Percentiles rank a stretch among this genome's conserved stretches.
These are phyloP conservation scores for Globisporangium irregulare DNA, from an alignment of 352 stramenopile genomes.

Conservation along the genomic window DNA sequence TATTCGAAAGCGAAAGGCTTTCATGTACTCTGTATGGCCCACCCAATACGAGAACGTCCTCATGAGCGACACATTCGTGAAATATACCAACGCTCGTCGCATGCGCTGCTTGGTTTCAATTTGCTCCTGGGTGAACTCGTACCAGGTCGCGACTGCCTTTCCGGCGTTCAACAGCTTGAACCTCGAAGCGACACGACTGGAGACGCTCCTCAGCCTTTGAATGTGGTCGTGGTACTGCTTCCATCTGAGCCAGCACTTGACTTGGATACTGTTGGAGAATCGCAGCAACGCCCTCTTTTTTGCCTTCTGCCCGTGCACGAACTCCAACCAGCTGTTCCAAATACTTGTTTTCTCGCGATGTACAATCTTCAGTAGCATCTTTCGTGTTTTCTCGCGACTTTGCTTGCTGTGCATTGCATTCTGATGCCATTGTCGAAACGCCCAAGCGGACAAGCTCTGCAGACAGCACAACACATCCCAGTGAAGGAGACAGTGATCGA, in stretches of 20 bases:
- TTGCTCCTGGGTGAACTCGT: constrained; percentile 58
- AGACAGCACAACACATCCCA: not conserved
- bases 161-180: constrained; percentile 38
- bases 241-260: constrained; percentile 71
- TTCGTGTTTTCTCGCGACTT: constrained; percentile 44
- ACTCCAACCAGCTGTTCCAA: constrained; percentile 63
- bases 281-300: constrained; percentile 56
- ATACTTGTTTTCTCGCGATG: constrained; percentile 47
- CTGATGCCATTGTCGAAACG: constrained; percentile 65
- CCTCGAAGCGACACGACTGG: constrained; percentile 35
- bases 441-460: constrained; percentile 62
- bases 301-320: constrained; percentile 43
- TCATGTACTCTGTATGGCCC: constrained; percentile 32
- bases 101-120: constrained; percentile 39
- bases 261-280: constrained; percentile 56
- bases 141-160: constrained; percentile 61
- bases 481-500: not conserved
- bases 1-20: constrained; percentile 40
- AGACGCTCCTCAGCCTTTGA: constrained; percentile 37
- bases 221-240: constrained; percentile 37
- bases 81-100: constrained; percentile 60
- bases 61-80: constrained; percentile 54
- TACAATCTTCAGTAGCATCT: constrained; percentile 48
- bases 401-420: constrained; percentile 32
- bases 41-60: constrained; percentile 60